Evolutionary conservation across 2,329 filamentous ascomycete genomes (phyloP), one percentile per base, ranked within the genome.

Genomic region (Talaromyces rugulosus): DNA sequence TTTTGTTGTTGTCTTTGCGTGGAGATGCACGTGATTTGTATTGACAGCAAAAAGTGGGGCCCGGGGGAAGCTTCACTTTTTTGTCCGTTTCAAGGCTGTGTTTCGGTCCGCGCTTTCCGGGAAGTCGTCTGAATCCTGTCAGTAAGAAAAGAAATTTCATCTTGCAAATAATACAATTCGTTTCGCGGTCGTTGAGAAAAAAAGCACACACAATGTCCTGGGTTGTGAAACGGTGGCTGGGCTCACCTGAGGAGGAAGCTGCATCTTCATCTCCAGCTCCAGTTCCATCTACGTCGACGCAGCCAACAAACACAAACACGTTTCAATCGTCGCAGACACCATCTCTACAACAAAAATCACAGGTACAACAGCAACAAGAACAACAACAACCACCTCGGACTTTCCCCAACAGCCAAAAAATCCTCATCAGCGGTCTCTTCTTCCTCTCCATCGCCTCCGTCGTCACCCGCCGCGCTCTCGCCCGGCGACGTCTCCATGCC

Each of bases 371-470:
- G 7, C 63, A 69, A 44, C 66, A 63, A 59, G 44, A 40, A 54
- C 14, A 12, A 34, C 44, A 9, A 9, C 16, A 14, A 33, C 30
- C 42, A 55, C 57, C 36, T 23, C 23, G 56, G 11, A 40, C 59
- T 12, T 69, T 74, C 28, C 71, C 58, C 36, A 70, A 68, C 62
- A 69, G 73, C 66, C 66, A 71, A 51, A 77, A 77, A 64, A 75
- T 96, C 63, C 89, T 95, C 75, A 81, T 88, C 68, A 87, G 88
- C 64, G 94, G 94, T 50, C 83, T 90, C 11, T 82, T 85, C 60
- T 96, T 96, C 77, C 84, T 96, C 66, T 79, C 85, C 27, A 81
- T 92, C 65, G 91, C 92, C 1, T 80, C 89, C 1, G 72, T 88
- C 60, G 80, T 96, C 33, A 90, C 91, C 1, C 84, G 89, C 33